Evolutionary conservation across 345 rosid species (phyloP).

Genomic region (Diplotaxis tenuifolia): DNA sequence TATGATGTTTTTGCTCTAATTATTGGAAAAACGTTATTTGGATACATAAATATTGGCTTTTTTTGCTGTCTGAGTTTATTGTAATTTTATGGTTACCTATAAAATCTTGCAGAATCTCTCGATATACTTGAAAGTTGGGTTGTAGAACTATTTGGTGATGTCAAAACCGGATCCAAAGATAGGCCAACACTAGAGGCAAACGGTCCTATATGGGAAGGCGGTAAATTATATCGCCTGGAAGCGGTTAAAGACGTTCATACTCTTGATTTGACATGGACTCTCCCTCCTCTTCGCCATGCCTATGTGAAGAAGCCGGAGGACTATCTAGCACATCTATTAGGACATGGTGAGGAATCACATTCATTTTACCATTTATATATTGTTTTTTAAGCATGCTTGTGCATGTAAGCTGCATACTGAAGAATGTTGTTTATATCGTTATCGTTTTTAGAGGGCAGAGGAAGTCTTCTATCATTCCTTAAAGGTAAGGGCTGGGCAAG

Average conservation of each 20-base stretch:
- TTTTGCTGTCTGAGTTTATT: slow-evolving; percentile 7
- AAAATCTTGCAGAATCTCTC: slow-evolving; percentile 68
- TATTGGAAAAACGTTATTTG: not conserved
- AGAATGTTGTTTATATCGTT: slow-evolving; percentile 16
- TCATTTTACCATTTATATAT: slow-evolving; percentile 3
- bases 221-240: slow-evolving; percentile 74
- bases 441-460: slow-evolving; percentile 83
- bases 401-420: slow-evolving; percentile 9
- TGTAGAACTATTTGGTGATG: slow-evolving; percentile 63
- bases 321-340: slow-evolving; percentile 90
- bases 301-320: slow-evolving; percentile 95
- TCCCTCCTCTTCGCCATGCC: slow-evolving; percentile 84
- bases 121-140: slow-evolving; percentile 92
- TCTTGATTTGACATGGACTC: slow-evolving; percentile 80
- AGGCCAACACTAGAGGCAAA: slow-evolving; percentile 56
- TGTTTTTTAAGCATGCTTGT: slow-evolving; percentile 5
- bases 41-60: not conserved
- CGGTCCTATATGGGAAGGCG: slow-evolving; percentile 77
- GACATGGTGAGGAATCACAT: slow-evolving; percentile 66
- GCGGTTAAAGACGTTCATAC: slow-evolving; percentile 92
- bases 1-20: slow-evolving; percentile 13
- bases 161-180: slow-evolving; percentile 60
- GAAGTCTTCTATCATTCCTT: slow-evolving; percentile 83
- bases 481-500: slow-evolving; percentile 87
- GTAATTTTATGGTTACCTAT: not conserved